Evolutionary conservation across 2,329 filamentous ascomycete genomes (phyloP), one percentile per base, ranked within the genome.

Genomic region (Bipolaris gigantea): DNA sequence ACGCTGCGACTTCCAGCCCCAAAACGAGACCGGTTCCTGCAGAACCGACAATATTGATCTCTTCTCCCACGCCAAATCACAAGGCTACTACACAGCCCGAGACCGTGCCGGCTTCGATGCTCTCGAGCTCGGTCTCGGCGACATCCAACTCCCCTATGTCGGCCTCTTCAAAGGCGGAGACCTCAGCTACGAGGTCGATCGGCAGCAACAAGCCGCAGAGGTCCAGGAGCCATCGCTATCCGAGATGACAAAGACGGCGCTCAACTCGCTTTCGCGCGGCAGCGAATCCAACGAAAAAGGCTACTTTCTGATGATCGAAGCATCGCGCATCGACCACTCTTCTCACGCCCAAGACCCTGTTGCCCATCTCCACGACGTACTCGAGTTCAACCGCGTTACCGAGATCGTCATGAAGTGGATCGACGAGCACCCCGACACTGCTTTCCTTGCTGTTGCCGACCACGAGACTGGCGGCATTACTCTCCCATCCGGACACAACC

Each of bases 381-480:
- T 77, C 30, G 73, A 75, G 60, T 77, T 76, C 60, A 75, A 77
- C 57, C 63, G 72, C 11, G 71, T 75, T 15, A 71, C 77, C 56
- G 64, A 65, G 4, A 71, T 66, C 38, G 71, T 76, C 40, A 67
- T 65, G n/a, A 56, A 70, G 16, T 77, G 75, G 74, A 75, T 77
- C 51, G 74, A 77, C 54, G 59, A 63, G 21, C 73, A 77, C 53
- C 67, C 71, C 2, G 66, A 73, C 42, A 77, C 75, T 1, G 62
- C 73, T 42, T 67, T 77, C 56, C 66, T 77, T 46, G 73, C 71
- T 11, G 75, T 73, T 13, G 75, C 76, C 0, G 75, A 78, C 56
- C 74, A 77, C 55, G 75, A 77, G 55, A 74, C 69, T 21, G 76
- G 75, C 27, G 76, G 75, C 11, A 59, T 77, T 39, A 75, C 75